phyloP scores from a whole-genome alignment of 2,329 filamentous ascomycete genomes.

The Phialophora chinensis region DNA sequence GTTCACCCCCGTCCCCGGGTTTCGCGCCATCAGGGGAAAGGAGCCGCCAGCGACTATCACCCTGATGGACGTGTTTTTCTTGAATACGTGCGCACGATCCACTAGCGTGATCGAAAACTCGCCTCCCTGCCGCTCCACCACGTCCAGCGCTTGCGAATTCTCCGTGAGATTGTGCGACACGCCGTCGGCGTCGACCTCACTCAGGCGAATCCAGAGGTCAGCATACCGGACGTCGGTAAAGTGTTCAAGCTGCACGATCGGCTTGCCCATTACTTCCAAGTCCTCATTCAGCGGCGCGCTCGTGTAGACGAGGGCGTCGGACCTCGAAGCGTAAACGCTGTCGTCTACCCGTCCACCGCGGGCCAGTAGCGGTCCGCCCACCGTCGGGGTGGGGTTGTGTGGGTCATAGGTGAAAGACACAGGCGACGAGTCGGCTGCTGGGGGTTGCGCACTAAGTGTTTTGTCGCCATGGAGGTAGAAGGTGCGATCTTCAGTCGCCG shows the following conservation, averaged over 20 bases:
- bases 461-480: conserved; percentile 1
- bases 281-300: conserved; percentile 1
- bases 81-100: conserved; percentile 5
- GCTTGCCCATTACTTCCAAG: conserved; percentile 5
- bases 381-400: neutral
- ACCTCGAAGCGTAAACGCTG: neutral
- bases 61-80: neutral
- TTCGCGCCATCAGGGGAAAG: neutral
- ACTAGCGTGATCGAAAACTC: neutral
- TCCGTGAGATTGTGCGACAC: neutral
- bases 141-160: neutral
- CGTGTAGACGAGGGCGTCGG: conserved; percentile 1
- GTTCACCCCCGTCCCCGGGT: neutral
- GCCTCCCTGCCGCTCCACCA: neutral
- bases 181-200: conserved; percentile 1
- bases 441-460: neutral
- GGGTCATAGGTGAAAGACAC: neutral
- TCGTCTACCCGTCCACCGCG: neutral
- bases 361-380: neutral
- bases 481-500: neutral
- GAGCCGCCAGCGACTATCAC: neutral
- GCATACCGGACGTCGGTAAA: conserved; percentile 4
- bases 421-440: neutral
- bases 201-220: conserved; percentile 3
- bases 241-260: neutral